Conservation (phyloP, 129 eudicot genomes). For the Calendula officinalis region DNA sequence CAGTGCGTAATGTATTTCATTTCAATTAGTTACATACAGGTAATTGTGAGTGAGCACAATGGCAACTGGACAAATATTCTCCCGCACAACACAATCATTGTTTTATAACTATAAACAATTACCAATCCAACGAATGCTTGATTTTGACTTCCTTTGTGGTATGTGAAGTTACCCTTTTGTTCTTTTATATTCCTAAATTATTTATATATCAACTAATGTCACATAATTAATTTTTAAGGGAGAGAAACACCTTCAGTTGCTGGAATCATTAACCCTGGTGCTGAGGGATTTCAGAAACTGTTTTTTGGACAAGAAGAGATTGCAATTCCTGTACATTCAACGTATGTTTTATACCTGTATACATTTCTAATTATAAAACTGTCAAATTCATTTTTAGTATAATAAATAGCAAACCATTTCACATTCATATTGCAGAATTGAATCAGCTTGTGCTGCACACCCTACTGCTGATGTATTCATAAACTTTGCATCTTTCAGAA, state of each 20-base stretch:
- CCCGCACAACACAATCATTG: conserved; percentile 88
- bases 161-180: conserved; percentile 21
- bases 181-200: background rate
- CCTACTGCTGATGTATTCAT: conserved; percentile 98
- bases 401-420: background rate
- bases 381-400: background rate
- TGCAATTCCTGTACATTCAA: conserved; percentile 95
- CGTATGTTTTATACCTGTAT: conserved; percentile 43
- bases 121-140: conserved; percentile 99
- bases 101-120: conserved; percentile 93
- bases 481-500: conserved; percentile 92
- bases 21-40: conserved; percentile 35
- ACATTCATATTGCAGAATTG: conserved; percentile 58
- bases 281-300: conserved; percentile 97
- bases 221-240: conserved; percentile 38
- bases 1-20: conserved; percentile 5
- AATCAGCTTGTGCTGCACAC: conserved; percentile 96
- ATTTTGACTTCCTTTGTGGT: conserved; percentile 99
- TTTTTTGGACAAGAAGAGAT: conserved; percentile 99
- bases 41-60: conserved; percentile 45
- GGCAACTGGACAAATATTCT: conserved; percentile 97
- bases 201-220: conserved; percentile 13
- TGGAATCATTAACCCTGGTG: conserved; percentile 96
- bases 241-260: conserved; percentile 99
- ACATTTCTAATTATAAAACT: background rate